Base-by-base conservation (phyloP, 306 rosid genomes). In the Morella rubra region DNA sequence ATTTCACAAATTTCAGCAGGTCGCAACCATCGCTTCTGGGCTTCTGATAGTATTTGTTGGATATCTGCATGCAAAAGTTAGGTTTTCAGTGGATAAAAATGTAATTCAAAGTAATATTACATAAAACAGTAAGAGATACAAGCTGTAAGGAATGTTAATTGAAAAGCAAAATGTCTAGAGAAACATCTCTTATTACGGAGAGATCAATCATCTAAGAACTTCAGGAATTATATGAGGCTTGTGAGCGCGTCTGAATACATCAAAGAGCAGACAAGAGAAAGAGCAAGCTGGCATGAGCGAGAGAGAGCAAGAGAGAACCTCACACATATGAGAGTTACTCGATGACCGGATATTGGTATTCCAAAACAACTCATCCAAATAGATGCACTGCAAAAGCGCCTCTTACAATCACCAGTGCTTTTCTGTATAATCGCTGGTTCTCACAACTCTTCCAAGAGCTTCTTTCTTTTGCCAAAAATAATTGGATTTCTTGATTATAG, bases 1-100 rank as follows among this genome's bases (percentile, higher is more conserved):
- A 93, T 93, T 88, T 90, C 98, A 93, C 96, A 90, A 83, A 93
- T 91, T 90, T 93, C 98, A 72, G 98, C 96, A 49, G 98, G 98
- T 7, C 98, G 86, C 80, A 93, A 81, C 98, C 98, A 93, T 65
- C 98, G 87, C 83, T 90, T 88, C 79, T 84, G 92, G 46, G 98
- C 98, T 87, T 93, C 98, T 71, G 44, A 20, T 72, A 85, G 86
- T 77, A 93, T 86, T 78, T 89, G 96, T 22, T 81, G 80, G 72
- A 93, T 61, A 83, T 93, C 98, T 93, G 93, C 89, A 84, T 22
- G 77, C 73, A 80, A 73, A 56, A 65, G 44, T 50, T 66, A 65
- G 18, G 49, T 24, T 54, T 41, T 71, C 65, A 55, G 64, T 44
- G 69, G 80, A 69, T 74, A 53, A 70, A 69, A n/a, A 46, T 8